Conservation (phyloP, 768 basidiomycete genomes). For the Tulasnella sp. region DNA sequence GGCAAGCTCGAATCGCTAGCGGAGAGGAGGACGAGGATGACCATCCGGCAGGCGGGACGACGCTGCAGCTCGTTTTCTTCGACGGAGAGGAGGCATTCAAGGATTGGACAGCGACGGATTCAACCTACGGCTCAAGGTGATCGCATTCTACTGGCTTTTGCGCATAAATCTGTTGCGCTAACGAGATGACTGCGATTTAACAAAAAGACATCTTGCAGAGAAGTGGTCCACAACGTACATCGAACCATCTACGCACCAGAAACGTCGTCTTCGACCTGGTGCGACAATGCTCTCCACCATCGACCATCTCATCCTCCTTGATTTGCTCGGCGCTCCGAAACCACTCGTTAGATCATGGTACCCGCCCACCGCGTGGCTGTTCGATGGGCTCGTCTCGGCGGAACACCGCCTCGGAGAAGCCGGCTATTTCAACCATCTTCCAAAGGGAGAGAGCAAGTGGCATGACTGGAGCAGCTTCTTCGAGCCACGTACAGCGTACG, state of each 20-base stretch:
- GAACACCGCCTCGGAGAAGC: constrained; percentile 59
- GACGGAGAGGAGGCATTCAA: constrained; percentile 97
- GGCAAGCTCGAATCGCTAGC: constrained; percentile 40
- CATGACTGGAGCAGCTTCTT: constrained; percentile 46
- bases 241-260: constrained; percentile 43
- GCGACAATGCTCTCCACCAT: constrained; percentile 63
- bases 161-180: background rate
- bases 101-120: constrained; percentile 80
- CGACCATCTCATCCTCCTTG: constrained; percentile 85
- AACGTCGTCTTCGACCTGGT: constrained; percentile 33
- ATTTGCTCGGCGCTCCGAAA: constrained; percentile 70
- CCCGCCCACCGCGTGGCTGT: constrained; percentile 86
- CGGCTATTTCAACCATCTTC: constrained; percentile 39
- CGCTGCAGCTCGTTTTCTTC: constrained; percentile 87
- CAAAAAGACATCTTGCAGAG: constrained; percentile 68
- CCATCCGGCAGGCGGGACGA: constrained; percentile 63
- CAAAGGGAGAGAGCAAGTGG: background rate
- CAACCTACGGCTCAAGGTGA: constrained; percentile 90
- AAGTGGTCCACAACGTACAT: constrained; percentile 69
- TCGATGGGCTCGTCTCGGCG: constrained; percentile 59
- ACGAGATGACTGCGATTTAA: background rate
- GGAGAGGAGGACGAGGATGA: constrained; percentile 48
- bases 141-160: background rate
- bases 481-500: constrained; percentile 35
- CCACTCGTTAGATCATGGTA: constrained; percentile 76